Evolutionary conservation across 2,329 filamentous ascomycete genomes (phyloP).

Genomic region (Clarireedia paspali): DNA sequence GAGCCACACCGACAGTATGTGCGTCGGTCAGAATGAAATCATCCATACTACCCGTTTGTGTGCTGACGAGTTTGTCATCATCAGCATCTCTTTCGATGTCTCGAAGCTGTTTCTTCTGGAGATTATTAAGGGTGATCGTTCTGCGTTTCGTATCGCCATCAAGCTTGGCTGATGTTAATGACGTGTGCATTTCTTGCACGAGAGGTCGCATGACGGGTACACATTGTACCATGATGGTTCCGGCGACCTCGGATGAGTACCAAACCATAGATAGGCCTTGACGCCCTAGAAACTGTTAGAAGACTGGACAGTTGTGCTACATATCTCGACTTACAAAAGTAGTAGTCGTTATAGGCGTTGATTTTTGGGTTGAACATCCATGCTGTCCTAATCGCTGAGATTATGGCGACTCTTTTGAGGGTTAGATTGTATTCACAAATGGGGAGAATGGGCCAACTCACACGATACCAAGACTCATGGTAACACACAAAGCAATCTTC

Average conservation of each 20-base stretch:
- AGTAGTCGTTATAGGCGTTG: conserved; percentile 36
- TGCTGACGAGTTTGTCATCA: too few relatives aligned
- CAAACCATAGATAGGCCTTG: conserved; percentile 38
- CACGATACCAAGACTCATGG: conserved; percentile 44
- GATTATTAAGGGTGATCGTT: not conserved
- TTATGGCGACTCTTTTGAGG: conserved; percentile 35
- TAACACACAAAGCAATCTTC: conserved; percentile 42
- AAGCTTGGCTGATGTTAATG: conserved; percentile 27
- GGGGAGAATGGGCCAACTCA: conserved; percentile 15
- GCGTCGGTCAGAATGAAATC: too few relatives aligned
- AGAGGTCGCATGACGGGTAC: conserved; percentile 44
- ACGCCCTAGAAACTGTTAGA: conserved; percentile 26
- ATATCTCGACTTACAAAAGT: conserved; percentile 32
- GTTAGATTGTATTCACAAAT: not conserved
- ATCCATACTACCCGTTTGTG: too few relatives aligned
- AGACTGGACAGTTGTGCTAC: not conserved
- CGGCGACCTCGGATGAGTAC: conserved; percentile 44
- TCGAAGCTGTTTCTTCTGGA: not conserved
- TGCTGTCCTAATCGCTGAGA: conserved; percentile 38
- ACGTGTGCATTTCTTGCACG: conserved; percentile 35
- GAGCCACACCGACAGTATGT: too few relatives aligned
- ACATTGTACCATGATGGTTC: conserved; percentile 48
- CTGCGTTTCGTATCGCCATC: not conserved
- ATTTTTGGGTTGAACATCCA: conserved; percentile 40
- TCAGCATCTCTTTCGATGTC: not conserved